A percentile compares a stretch with the other conserved stretches of the same genome.
Conservation (phyloP, 768 basidiomycete genomes). For the Kwoniella botswanensis region DNA sequence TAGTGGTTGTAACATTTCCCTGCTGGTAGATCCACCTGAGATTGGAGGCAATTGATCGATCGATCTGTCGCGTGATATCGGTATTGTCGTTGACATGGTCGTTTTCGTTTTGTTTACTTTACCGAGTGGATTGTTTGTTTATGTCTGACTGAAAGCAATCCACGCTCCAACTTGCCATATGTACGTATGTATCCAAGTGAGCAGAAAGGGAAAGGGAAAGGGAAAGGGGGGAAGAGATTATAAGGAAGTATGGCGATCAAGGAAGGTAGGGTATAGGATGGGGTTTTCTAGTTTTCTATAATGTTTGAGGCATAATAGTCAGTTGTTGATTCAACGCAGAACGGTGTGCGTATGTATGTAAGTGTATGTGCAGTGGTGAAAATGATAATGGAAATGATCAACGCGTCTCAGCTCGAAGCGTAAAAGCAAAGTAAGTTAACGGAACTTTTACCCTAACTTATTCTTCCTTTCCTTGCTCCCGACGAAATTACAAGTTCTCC, state of each 20-base stretch:
- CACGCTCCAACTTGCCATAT: not conserved
- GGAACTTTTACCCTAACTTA: not conserved
- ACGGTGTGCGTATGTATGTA: not conserved
- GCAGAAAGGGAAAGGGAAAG: not conserved
- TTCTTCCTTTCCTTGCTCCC: too few species aligned
- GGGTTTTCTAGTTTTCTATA: not conserved
- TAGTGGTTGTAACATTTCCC: not conserved
- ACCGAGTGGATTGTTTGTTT: not conserved
- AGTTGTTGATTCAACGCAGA: not conserved
- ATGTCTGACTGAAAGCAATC: too few species aligned
- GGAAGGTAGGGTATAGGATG: not conserved
- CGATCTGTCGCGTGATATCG: constrained; percentile 1
- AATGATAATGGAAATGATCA: not conserved
- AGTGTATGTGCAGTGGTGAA: not conserved
- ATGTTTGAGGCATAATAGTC: not conserved
- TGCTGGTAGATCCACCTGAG: not conserved
- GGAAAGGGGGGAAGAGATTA: not conserved
- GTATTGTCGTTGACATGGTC: not conserved
- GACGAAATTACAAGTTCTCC: too few species aligned
- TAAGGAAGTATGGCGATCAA: not conserved
- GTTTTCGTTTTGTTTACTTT: not conserved
- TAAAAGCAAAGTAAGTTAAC: not conserved
- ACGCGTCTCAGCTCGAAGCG: not conserved
- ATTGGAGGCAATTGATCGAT: not conserved
- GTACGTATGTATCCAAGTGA: not conserved